phyloP scores from a whole-genome alignment of 768 basidiomycete species.

The Amanita molliuscula region DNA sequence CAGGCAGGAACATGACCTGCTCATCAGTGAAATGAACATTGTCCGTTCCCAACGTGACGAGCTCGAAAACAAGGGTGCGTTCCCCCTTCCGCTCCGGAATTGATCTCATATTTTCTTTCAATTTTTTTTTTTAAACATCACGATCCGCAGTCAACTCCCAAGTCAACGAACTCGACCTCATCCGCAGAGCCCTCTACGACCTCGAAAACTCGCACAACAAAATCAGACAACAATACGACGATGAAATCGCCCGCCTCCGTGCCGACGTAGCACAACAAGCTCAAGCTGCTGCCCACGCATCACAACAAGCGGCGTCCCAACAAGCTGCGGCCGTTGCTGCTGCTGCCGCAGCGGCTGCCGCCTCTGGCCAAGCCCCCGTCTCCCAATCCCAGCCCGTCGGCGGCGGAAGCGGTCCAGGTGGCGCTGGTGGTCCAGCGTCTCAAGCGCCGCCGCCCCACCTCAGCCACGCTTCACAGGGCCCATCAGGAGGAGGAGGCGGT shows the following conservation, averaged over 20 bases:
- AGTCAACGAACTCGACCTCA: conserved; percentile 83
- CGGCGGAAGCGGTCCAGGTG: background rate
- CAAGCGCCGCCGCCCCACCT: background rate
- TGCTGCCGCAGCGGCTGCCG: too few relatives aligned
- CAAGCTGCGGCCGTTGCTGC: conserved; percentile 10
- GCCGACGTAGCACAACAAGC: conserved; percentile 34
- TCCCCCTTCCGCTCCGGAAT: background rate
- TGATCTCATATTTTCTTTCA: background rate
- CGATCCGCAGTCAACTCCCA: conserved; percentile 54
- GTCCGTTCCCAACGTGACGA: conserved; percentile 80
- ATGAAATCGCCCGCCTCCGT: conserved; percentile 66
- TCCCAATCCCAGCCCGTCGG: background rate
- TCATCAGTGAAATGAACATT: conserved; percentile 55
- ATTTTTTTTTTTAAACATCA: too few relatives aligned
- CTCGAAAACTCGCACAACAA: conserved; percentile 84
- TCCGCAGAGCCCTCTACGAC: conserved; percentile 85
- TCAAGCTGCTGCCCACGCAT: conserved; percentile 23
- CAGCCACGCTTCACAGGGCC: background rate
- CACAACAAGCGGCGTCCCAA: conserved; percentile 13
- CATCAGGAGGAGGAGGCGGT: conserved; percentile 1
- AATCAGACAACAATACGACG: conserved; percentile 80
- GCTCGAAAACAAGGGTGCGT: conserved; percentile 79
- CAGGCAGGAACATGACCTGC: conserved; percentile 73
- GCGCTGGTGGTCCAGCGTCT: background rate
- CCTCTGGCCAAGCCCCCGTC: background rate